Conservation (phyloP, 805 yeast species). For the Candida xiaguanensis region DNA sequence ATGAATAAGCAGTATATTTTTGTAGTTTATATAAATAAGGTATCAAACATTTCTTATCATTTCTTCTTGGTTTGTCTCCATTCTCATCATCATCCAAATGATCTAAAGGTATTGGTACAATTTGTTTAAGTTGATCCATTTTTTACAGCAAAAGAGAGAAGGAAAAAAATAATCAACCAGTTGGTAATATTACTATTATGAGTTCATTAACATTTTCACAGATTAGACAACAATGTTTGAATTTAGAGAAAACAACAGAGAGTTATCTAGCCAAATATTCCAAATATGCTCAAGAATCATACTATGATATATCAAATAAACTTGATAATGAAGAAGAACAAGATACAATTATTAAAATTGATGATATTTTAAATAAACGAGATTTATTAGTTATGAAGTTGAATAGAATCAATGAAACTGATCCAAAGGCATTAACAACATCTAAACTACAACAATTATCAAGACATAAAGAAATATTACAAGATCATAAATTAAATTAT, state of each 20-base stretch:
- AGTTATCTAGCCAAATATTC: conserved; percentile 41
- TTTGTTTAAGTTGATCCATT: background rate
- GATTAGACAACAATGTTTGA: conserved; percentile 62
- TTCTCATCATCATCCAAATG: background rate
- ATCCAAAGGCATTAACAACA: conserved; percentile 51
- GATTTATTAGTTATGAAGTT: conserved; percentile 52
- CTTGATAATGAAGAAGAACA: conserved; percentile 22
- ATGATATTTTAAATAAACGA: conserved; percentile 32
- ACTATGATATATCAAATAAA: conserved; percentile 14
- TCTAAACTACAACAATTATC: conserved; percentile 77
- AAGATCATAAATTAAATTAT: conserved; percentile 65
- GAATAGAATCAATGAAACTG: conserved; percentile 53
- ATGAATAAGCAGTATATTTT: conserved; percentile 58
- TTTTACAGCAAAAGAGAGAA: background rate
- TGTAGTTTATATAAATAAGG: conserved; percentile 32
- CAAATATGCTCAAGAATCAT: conserved; percentile 20
- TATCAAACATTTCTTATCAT: conserved; percentile 13
- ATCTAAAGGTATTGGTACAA: conserved; percentile 6
- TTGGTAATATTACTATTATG: conserved; percentile 17
- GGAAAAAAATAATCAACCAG: conserved; percentile 1
- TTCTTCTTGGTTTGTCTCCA: background rate
- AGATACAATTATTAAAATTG: conserved; percentile 13
- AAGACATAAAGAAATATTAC: conserved; percentile 73
- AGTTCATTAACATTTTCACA: conserved; percentile 57
- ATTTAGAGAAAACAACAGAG: conserved; percentile 72